Base-by-base conservation (phyloP, 2,329 filamentous ascomycete genomes). In the Scedosporium boydii region DNA sequence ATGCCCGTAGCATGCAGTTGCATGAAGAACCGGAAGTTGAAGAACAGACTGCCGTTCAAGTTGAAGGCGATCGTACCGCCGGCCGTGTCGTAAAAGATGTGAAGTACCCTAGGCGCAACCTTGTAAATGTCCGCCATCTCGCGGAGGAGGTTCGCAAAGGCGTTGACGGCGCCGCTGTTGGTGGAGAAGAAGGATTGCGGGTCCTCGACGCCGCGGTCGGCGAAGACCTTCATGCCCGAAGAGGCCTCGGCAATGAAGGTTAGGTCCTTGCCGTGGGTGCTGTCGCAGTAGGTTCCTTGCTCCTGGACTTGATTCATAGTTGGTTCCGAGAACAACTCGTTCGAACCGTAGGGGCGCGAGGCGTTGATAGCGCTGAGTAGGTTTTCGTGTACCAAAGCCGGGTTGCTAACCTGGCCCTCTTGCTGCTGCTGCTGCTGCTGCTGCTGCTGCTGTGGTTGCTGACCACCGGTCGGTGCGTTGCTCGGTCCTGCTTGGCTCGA, bases 61-160 rank as follows among this genome's bases (percentile, higher is more conserved):
- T 99, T 99, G 80, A 99, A 99, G 0, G 93, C 95, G 65, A 99
- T 96, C 0, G 91, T 93, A 62, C 84, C 85, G 4, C 91, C 90
- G 3, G 78, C 75, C 48, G 88, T 84, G 68, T 97, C 93, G 69
- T 92, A 91, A 76, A 93, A 98, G 59, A 98, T 89, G 71, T 96
- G 93, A 63, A 98, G 73, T 3, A 86, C 86, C 38, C 82, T 79
- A 0, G 83, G 79, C 1, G 84, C 79, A 26, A 98, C 80, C 2
- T 84, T 81, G 73, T 96, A 98, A 10, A 96, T 82, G 42, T 78
- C 78, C 2, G 84, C 87, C 10, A 91, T 80, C 14, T 93, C 88
- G 29, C 83, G 77, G 6, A 96, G 79, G 4, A 96, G 71, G 2
- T 73, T 72, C 7, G 89, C 86, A 70, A 96, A 96, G 0, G 79